phyloP scores from a whole-genome alignment of 495 filamentous ascomycete species.

The Aspergillus avenaceus region DNA sequence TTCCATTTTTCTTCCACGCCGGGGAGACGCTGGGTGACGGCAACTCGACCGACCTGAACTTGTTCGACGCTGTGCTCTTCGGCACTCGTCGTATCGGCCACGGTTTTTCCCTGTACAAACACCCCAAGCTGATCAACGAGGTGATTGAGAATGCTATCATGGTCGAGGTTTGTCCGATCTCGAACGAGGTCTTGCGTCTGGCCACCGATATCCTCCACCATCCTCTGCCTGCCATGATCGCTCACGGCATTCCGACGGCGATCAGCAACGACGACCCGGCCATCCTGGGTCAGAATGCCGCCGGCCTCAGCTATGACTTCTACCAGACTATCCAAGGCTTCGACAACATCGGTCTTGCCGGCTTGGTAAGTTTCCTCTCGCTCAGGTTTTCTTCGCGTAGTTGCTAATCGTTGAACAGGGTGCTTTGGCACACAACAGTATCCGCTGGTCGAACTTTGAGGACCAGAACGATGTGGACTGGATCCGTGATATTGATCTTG shows the following conservation, averaged over 20 bases:
- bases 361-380: slow-evolving; percentile 6
- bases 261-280: slow-evolving; percentile 22
- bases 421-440: slow-evolving; percentile 15
- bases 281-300: slow-evolving; percentile 14
- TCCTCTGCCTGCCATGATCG: slow-evolving; percentile 19
- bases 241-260: slow-evolving; percentile 16
- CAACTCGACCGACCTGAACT: slow-evolving; percentile 18
- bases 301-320: slow-evolving; percentile 18
- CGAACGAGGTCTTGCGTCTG: slow-evolving; percentile 20
- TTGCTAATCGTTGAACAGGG: slow-evolving; percentile 5
- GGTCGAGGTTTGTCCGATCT: slow-evolving; percentile 21
- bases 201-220: slow-evolving; percentile 14
- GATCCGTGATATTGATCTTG: slow-evolving; percentile 13
- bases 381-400: not conserved
- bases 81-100: slow-evolving; percentile 20
- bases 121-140: slow-evolving; percentile 15
- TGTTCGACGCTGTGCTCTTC: slow-evolving; percentile 18
- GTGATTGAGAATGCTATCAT: slow-evolving; percentile 13
- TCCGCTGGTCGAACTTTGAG: slow-evolving; percentile 18
- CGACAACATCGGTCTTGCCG: slow-evolving; percentile 17
- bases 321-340: slow-evolving; percentile 18
- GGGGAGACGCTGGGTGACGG: slow-evolving; percentile 22
- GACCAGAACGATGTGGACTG: slow-evolving; percentile 16
- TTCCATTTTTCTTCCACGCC: slow-evolving; percentile 22
- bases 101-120: slow-evolving; percentile 20